Evolutionary conservation across 2,329 filamentous ascomycete genomes (phyloP), one percentile per base, ranked within the genome.

Genomic region (Microsporum audouinii): DNA sequence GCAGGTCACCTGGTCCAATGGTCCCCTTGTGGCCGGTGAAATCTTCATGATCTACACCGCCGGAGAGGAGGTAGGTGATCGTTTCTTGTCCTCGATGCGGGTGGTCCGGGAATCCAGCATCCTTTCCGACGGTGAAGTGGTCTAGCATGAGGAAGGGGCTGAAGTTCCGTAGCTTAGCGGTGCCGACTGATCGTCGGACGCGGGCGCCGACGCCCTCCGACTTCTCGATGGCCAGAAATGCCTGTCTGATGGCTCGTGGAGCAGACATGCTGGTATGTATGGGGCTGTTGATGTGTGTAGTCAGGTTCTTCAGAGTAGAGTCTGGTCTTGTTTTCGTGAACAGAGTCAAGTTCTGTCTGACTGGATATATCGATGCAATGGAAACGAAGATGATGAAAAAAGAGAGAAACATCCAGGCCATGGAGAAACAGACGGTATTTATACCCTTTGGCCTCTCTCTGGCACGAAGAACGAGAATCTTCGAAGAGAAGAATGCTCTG

Each of bases 111-210:
- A 96, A 96, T 0, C 91, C 91, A 7, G 91, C 88, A 62, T 88
- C 89, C 1, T 86, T 85, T 59, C 84, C 82, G 68, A 94, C 84
- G 60, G 80, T 83, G 78, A 96, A 96, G 77, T 96, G 89, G 72
- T 97, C 92, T 55, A 96, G 88, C 91, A 97, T 96, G 51, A 96
- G 81, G 76, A 97, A 96, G 0, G 92, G 94, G 12, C 86, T 89
- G 74, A 97, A 87, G 78, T 95, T 90, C 70, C 86, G 85, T 27
- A 97, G 81, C 66, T 88, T 82, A 3, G 88, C 82, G 0, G 90
- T 95, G 67, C 92, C 92, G 66, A 97, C 88, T 47, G 88, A 91
- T 62, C 92, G 85, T 65, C 92, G 85, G 12, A 97, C 92, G 64
- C 85, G 82, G 3, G 92, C 92, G 61, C 94, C 92, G 0, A 86